Conservation (phyloP, 1,139 yeast species). For the Kazachstania sp. region DNA sequence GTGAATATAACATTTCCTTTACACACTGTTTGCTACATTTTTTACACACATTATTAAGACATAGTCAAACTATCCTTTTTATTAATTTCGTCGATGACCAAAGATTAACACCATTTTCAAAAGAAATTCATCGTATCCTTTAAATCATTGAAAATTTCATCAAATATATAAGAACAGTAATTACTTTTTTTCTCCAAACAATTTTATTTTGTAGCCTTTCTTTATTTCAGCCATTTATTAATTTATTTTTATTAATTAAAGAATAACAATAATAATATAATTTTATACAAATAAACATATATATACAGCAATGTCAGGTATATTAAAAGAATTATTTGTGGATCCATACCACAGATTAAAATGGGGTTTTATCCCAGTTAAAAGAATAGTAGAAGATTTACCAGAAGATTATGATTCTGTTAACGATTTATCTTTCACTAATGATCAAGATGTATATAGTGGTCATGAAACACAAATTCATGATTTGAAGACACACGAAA, state of each 20-base stretch:
- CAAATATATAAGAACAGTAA: too few relatives aligned
- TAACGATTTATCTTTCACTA: conserved; percentile 1
- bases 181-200: too few relatives aligned
- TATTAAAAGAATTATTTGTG: conserved; percentile 14
- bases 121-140: too few relatives aligned
- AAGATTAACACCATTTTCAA: too few relatives aligned
- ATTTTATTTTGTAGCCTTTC: too few relatives aligned
- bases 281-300: background rate
- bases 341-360: conserved; percentile 36
- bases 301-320: background rate
- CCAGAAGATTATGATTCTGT: conserved; percentile 15
- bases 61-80: too few relatives aligned
- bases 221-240: background rate
- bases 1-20: too few relatives aligned
- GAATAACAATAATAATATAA: too few relatives aligned
- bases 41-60: too few relatives aligned
- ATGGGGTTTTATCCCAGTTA: conserved; percentile 43
- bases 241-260: background rate
- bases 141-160: too few relatives aligned
- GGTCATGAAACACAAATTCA: conserved; percentile 2
- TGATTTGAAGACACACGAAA: background rate
- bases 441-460: conserved; percentile 10
- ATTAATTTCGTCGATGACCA: too few relatives aligned
- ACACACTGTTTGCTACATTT: too few relatives aligned
- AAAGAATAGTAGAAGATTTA: conserved; percentile 39